A percentile compares a stretch with the other conserved stretches of the same genome.
Conservation (phyloP, 2,329 filamentous ascomycete genomes). For the Colletotrichum lini region DNA sequence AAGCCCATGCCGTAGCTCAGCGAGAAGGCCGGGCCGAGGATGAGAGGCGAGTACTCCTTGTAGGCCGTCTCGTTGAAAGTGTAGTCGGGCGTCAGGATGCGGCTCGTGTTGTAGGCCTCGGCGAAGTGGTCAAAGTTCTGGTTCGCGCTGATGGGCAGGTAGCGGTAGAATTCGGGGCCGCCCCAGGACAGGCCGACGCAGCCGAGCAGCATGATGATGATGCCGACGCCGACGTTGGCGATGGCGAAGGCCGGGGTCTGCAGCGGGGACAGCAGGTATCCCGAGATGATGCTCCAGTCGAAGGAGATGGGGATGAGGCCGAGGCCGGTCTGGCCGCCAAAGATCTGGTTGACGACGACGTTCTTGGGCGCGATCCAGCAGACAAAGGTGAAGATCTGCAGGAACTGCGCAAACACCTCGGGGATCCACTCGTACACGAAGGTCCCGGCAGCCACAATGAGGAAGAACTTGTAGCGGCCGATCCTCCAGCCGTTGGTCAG, state of each 20-base stretch:
- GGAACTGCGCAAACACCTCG: constrained; percentile 41
- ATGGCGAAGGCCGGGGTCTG: constrained; percentile 70
- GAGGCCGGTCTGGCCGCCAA: constrained; percentile 70
- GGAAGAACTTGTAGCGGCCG: constrained; percentile 75
- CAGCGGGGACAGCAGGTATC: constrained; percentile 64
- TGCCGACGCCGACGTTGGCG: constrained; percentile 67
- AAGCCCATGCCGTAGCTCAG: constrained; percentile 71
- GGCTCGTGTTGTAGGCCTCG: constrained; percentile 69
- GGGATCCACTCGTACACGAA: constrained; percentile 57
- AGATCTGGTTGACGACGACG: constrained; percentile 73
- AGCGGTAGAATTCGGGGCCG: constrained; percentile 61
- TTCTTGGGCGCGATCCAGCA: constrained; percentile 75
- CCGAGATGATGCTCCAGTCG: constrained; percentile 64
- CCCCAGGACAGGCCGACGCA: constrained; percentile 65
- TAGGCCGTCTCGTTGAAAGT: constrained; percentile 74
- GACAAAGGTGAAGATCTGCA: constrained; percentile 68
- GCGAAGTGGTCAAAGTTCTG: constrained; percentile 75
- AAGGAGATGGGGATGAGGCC: constrained; percentile 75
- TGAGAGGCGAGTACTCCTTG: constrained; percentile 68
- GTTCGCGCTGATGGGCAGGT: constrained; percentile 65
- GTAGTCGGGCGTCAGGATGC: constrained; percentile 68
- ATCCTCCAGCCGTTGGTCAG: constrained; percentile 73
- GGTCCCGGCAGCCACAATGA: constrained; percentile 67
- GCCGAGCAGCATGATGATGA: constrained; percentile 67
- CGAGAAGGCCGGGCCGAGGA: constrained; percentile 68